Percentiles rank a stretch among this genome's conserved stretches.
Evolutionary conservation across 805 yeast genomes (phyloP).

Genomic region (Saturnispora sanitii): DNA sequence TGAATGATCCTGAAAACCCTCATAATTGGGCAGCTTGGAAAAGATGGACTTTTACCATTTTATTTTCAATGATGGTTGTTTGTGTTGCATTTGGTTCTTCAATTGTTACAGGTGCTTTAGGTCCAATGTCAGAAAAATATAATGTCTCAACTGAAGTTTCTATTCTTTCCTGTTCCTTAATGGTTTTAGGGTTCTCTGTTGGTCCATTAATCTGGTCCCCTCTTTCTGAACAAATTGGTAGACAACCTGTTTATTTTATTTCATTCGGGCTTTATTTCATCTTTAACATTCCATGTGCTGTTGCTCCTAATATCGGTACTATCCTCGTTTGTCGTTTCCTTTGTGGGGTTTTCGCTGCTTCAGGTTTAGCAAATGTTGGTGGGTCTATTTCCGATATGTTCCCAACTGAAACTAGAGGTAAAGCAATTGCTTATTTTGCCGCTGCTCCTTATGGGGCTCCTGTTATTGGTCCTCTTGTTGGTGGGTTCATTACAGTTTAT

Average conservation of each 20-base stretch:
- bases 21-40: slow-evolving; percentile 59
- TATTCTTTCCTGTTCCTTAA: slow-evolving; percentile 66
- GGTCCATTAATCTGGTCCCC: slow-evolving; percentile 93
- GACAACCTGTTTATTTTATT: slow-evolving; percentile 73
- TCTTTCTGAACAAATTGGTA: slow-evolving; percentile 72
- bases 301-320: slow-evolving; percentile 74
- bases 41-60: slow-evolving; percentile 59
- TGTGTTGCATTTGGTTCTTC: slow-evolving; percentile 93
- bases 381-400: slow-evolving; percentile 89
- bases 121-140: slow-evolving; percentile 53
- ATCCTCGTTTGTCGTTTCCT: slow-evolving; percentile 74
- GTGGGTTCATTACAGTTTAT: slow-evolving; percentile 73
- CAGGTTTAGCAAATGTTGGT: slow-evolving; percentile 80
- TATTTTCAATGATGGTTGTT: slow-evolving; percentile 64
- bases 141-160: slow-evolving; percentile 73
- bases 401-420: slow-evolving; percentile 70
- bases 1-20: slow-evolving; percentile 83
- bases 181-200: slow-evolving; percentile 81
- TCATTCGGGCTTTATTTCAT: slow-evolving; percentile 66
- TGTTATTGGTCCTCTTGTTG: slow-evolving; percentile 77
- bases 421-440: slow-evolving; percentile 84
- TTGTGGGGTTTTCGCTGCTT: slow-evolving; percentile 77
- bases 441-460: slow-evolving; percentile 94
- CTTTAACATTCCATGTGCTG: slow-evolving; percentile 81
- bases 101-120: slow-evolving; percentile 78